phyloP scores from a whole-genome alignment of 306 rosid genomes.

The Prunus persica region Prunus_persica_NCBIv2 NC_034014.1:3592501-3593000 shows the following conservation, averaged over 20 bases:
- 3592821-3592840: no score
- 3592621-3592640: background rate
- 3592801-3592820: background rate
- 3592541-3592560: no score
- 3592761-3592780: background rate
- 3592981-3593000: no score
- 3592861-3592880: no score
- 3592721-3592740: background rate
- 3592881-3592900: no score
- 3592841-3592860: no score
- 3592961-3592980: no score
- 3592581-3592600: constrained; percentile 5
- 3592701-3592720: background rate
- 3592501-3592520: no score
- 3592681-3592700: background rate
- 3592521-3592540: no score
- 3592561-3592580: background rate
- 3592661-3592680: background rate
- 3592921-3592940: no score
- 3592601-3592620: background rate
- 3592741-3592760: constrained; percentile 6
- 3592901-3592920: no score
- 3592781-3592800: background rate
- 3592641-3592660: constrained; percentile 5
- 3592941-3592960: no score